Evolutionary conservation across 2,329 filamentous ascomycete genomes (phyloP).

Genomic region (Polytolypa hystricis): DNA sequence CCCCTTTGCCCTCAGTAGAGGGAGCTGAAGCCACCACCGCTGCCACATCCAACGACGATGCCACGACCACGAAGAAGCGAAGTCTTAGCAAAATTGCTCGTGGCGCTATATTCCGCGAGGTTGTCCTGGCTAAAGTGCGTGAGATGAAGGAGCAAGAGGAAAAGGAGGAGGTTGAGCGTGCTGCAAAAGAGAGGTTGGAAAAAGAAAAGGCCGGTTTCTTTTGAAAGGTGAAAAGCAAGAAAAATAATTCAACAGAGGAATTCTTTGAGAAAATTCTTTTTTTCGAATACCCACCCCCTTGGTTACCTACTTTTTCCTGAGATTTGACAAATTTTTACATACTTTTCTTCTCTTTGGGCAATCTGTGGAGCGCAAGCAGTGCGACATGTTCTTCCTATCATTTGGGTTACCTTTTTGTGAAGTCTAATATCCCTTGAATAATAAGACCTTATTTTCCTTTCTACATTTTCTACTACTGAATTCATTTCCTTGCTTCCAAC

Average conservation of each 20-base stretch:
- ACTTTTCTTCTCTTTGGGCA: background rate
- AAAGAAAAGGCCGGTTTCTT: conserved; percentile 9
- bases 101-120: conserved; percentile 78
- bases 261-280: background rate
- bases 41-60: conserved; percentile 40
- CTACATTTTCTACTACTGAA: too few species aligned
- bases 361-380: too few species aligned
- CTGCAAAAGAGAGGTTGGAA: conserved; percentile 33
- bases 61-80: conserved; percentile 32
- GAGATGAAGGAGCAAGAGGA: conserved; percentile 85
- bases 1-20: conserved; percentile 25
- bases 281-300: too few species aligned
- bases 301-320: too few species aligned
- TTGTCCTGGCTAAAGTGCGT: conserved; percentile 84
- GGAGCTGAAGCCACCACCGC: conserved; percentile 43
- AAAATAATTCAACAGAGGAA: background rate
- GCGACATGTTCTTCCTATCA: background rate
- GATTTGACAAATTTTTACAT: background rate
- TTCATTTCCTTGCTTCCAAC: too few species aligned
- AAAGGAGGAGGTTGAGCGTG: conserved; percentile 55
- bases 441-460: too few species aligned
- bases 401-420: background rate
- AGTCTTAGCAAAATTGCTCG: conserved; percentile 49
- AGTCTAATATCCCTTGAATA: too few species aligned
- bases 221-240: too few species aligned